Conservation (phyloP, 2,329 filamentous ascomycete species). For the Huntiella decipiens region DNA sequence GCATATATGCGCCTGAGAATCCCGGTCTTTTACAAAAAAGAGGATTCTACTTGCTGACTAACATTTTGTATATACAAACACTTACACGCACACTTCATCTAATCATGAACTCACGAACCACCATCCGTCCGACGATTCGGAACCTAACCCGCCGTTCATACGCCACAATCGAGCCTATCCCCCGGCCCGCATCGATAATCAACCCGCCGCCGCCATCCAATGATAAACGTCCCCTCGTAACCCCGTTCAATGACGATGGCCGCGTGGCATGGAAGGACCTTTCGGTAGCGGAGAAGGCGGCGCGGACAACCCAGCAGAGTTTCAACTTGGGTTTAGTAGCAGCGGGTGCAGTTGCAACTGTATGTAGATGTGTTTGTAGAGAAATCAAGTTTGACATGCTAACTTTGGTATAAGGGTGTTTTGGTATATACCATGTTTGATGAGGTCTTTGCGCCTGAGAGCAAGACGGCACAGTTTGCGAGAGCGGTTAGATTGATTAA, state of each 20-base stretch:
- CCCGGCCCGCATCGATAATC: not conserved
- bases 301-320: slow-evolving; percentile 71
- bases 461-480: slow-evolving; percentile 77
- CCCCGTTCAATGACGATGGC: slow-evolving; percentile 72
- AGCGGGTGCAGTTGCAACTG: slow-evolving; percentile 57
- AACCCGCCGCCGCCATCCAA: too few species aligned
- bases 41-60: too few species aligned
- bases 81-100: too few species aligned
- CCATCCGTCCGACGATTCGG: too few species aligned
- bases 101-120: too few species aligned
- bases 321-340: slow-evolving; percentile 71
- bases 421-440: slow-evolving; percentile 61
- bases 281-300: slow-evolving; percentile 57
- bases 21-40: too few species aligned
- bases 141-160: not conserved
- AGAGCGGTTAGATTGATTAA: slow-evolving; percentile 65
- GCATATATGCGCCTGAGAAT: too few species aligned
- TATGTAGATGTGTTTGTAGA: slow-evolving; percentile 21
- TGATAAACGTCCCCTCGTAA: slow-evolving; percentile 45
- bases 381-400: not conserved
- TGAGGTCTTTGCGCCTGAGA: slow-evolving; percentile 69
- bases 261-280: slow-evolving; percentile 64
- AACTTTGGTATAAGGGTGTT: slow-evolving; percentile 33
- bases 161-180: not conserved
- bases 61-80: too few species aligned